Percentiles rank a stretch among this genome's conserved stretches.
Evolutionary conservation across 116 monocot species (phyloP).

Genomic region (Zostera marina): DNA sequence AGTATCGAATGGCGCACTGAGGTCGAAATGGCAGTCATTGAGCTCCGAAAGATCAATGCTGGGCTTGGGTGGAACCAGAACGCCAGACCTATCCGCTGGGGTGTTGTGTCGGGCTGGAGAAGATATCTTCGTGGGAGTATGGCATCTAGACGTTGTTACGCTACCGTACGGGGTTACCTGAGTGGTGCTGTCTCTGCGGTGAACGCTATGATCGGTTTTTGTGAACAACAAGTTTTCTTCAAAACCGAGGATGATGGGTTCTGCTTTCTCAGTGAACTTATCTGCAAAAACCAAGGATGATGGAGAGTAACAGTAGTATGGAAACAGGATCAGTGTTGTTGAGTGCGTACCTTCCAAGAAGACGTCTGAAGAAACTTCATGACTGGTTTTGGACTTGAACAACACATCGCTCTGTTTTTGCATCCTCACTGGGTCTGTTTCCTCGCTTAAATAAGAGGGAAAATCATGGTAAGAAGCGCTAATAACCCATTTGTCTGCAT

Average conservation of each 20-base stretch:
- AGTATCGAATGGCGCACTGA: slow-evolving; percentile 35
- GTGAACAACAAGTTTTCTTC: slow-evolving; percentile 33
- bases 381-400: slow-evolving; percentile 8
- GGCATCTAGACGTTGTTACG: slow-evolving; percentile 48
- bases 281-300: slow-evolving; percentile 26
- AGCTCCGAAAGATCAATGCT: slow-evolving; percentile 46
- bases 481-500: slow-evolving; percentile 88
- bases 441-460: slow-evolving; percentile 26
- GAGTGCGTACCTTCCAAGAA: slow-evolving; percentile 44
- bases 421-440: slow-evolving; percentile 9
- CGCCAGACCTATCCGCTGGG: slow-evolving; percentile 57
- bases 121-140: slow-evolving; percentile 53
- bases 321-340: background rate
- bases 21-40: slow-evolving; percentile 55
- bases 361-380: slow-evolving; percentile 27
- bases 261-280: slow-evolving; percentile 60
- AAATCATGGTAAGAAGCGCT: slow-evolving; percentile 48
- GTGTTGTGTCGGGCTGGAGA: slow-evolving; percentile 86
- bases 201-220: too few species aligned
- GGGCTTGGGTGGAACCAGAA: slow-evolving; percentile 19
- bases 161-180: slow-evolving; percentile 74
- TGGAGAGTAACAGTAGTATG: background rate
- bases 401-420: slow-evolving; percentile 16
- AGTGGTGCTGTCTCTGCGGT: slow-evolving; percentile 51
- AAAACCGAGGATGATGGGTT: slow-evolving; percentile 22